Conservation (phyloP, 805 yeast species). For the Torulaspora maleeae region DNA sequence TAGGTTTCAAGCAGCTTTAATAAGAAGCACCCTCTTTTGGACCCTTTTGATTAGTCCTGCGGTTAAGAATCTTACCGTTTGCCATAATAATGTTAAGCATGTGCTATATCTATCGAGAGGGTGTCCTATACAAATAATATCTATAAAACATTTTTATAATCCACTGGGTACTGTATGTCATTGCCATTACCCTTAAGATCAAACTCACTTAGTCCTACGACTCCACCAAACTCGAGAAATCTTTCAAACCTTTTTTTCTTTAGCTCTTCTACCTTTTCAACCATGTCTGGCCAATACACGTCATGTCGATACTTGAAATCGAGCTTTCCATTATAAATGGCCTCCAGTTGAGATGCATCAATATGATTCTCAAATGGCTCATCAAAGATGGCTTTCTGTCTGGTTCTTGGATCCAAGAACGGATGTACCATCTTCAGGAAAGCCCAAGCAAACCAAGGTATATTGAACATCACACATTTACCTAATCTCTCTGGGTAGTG, state of each 20-base stretch:
- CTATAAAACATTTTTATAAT: constrained; percentile 8
- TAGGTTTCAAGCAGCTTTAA: too few species aligned
- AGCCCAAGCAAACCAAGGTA: constrained; percentile 55
- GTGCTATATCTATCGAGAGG: background rate
- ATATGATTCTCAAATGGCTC: constrained; percentile 53
- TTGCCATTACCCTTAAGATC: constrained; percentile 42
- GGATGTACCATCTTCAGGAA: constrained; percentile 54
- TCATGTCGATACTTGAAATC: constrained; percentile 53
- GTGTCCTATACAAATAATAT: background rate
- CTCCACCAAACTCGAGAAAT: constrained; percentile 40
- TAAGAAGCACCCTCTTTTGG: too few species aligned
- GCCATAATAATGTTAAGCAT: background rate
- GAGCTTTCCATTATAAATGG: constrained; percentile 43
- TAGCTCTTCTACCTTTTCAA: constrained; percentile 40
- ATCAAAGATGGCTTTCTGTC: constrained; percentile 53
- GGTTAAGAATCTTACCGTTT: too few species aligned
- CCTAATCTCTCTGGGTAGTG: constrained; percentile 59
- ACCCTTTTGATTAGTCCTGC: too few species aligned
- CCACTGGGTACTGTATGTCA: constrained; percentile 25
- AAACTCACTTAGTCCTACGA: constrained; percentile 51
- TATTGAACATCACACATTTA: constrained; percentile 48
- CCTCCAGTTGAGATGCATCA: constrained; percentile 49
- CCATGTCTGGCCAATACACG: constrained; percentile 50
- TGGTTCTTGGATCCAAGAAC: constrained; percentile 54
- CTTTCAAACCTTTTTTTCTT: constrained; percentile 38